Evolutionary conservation across 345 rosid species (phyloP), one percentile per base, ranked within the genome.

Genomic region (Lepidium aucheri): DNA sequence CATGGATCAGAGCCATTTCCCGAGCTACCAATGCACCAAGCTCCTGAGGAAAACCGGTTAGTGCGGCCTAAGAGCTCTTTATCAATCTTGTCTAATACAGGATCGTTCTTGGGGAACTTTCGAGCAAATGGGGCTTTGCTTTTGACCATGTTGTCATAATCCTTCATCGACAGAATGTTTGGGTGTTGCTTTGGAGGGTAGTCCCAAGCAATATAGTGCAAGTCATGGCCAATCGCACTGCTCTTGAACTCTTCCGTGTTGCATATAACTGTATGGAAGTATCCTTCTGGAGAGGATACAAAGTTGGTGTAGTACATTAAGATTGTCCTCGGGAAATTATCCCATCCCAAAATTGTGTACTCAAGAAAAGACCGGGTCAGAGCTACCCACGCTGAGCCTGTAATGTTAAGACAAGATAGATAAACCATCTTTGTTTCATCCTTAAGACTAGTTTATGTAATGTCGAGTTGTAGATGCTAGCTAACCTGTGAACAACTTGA

Each of bases 371-470:
- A 79, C 10, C 93, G 91, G 26, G 96, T 82, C 26, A 92, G 79
- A 86, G 84, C 86, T 85, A 92, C 91, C 98, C 98, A 92, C 24
- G 98, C 96, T 36, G 98, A 92, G 57, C 96, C 96, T 89, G 79
- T 13, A 8, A 39, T 20, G 49, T 45, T 4, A 35, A 59, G 50
- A 73, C 69, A 61, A 46, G 65, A 18, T 44, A 66, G 14, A 38
- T 14, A 53, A 44, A 62, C 1, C n/a, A 33, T 22, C 50, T 35
- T 9, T 16, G 15, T 7, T 9, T 24, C 7, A 36, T 43, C 20
- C 40, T n/a, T n/a, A 39, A 68, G 35, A 50, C 43, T 2, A 0
- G 1, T 15, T 3, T n/a, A n/a, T n/a, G n/a, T n/a, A n/a, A n/a
- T n/a, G n/a, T n/a, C n/a, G 5, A 45, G 36, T 7, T 34, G 17